phyloP scores from a whole-genome alignment of 345 rosid genomes.

The Brassica napus region Da-Ae NC_063448.1:54151001-54151500 shows the following conservation, averaged over 20 bases:
- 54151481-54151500: slow-evolving; percentile 92
- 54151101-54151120: too few species aligned
- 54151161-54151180: background rate
- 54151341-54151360: slow-evolving; percentile 65
- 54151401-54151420: slow-evolving; percentile 45
- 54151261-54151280: slow-evolving; percentile 65
- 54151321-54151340: slow-evolving; percentile 90
- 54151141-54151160: too few species aligned
- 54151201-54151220: slow-evolving; percentile 94
- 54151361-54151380: slow-evolving; percentile 54
- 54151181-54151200: slow-evolving; percentile 37
- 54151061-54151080: too few species aligned
- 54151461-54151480: slow-evolving; percentile 75
- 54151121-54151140: too few species aligned
- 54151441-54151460: slow-evolving; percentile 75
- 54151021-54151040: too few species aligned
- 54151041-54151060: too few species aligned
- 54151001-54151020: too few species aligned
- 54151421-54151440: slow-evolving; percentile 71
- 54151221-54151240: slow-evolving; percentile 82
- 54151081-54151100: too few species aligned
- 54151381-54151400: slow-evolving; percentile 67
- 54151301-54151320: slow-evolving; percentile 87
- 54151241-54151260: slow-evolving; percentile 77
- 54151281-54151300: slow-evolving; percentile 76